Conservation (phyloP, 2,329 filamentous ascomycete species). For the Epichloe festucae region DNA sequence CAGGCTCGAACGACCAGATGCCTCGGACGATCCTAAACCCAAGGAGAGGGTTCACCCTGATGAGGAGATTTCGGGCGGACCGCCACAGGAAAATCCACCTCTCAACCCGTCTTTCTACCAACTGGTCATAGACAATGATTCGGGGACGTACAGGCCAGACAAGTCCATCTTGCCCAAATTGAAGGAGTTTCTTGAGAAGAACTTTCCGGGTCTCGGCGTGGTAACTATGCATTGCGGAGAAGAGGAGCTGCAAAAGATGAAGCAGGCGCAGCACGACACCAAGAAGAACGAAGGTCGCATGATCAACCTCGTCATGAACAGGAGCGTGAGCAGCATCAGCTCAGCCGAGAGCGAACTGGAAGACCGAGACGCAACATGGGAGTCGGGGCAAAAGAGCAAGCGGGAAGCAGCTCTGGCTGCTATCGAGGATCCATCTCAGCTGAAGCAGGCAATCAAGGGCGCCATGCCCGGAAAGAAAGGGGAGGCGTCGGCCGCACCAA, state of each 20-base stretch:
- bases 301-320: constrained; percentile 43
- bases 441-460: constrained; percentile 25
- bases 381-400: constrained; percentile 32
- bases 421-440: constrained; percentile 33
- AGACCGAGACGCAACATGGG: constrained; percentile 27
- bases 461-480: constrained; percentile 14
- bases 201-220: constrained; percentile 67
- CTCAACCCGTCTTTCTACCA: constrained; percentile 53
- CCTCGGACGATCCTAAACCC: constrained; percentile 29
- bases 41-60: constrained; percentile 38
- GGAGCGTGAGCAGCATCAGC: constrained; percentile 38
- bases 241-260: constrained; percentile 59
- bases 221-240: constrained; percentile 68
- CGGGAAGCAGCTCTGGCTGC: constrained; percentile 38
- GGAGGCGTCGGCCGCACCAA: background rate
- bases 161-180: constrained; percentile 61
- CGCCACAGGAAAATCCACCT: constrained; percentile 30
- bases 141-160: constrained; percentile 83
- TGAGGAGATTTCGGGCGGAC: constrained; percentile 32
- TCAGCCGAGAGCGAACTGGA: constrained; percentile 41
- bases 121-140: constrained; percentile 89
- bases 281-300: constrained; percentile 53
- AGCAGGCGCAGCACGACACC: constrained; percentile 57
- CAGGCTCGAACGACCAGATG: constrained; percentile 40
- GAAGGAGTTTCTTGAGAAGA: constrained; percentile 53